Evolutionary conservation across 257 asterid species (phyloP).

Genomic region (Lithospermum erythrorhizon): DNA sequence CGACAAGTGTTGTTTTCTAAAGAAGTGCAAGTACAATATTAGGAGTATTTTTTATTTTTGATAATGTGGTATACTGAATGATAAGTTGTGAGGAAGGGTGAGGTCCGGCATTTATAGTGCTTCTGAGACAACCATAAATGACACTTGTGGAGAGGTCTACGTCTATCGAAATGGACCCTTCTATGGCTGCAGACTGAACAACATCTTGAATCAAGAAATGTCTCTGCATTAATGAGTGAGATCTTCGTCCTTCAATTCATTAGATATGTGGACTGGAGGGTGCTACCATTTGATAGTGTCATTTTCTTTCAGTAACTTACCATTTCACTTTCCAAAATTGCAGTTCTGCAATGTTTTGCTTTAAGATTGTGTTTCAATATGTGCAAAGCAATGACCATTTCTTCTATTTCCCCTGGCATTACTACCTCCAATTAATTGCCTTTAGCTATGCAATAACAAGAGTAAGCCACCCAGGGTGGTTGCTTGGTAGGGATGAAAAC

Average conservation of each 20-base stretch:
- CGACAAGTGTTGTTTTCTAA: too few relatives aligned
- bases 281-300: neutral
- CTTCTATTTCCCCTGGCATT: too few relatives aligned
- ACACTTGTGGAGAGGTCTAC: neutral
- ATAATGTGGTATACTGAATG: too few relatives aligned
- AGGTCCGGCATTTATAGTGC: neutral
- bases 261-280: too few relatives aligned
- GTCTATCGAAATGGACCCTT: neutral
- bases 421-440: too few relatives aligned
- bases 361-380: neutral
- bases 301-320: neutral
- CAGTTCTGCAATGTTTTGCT: neutral
- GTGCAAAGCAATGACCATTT: too few relatives aligned
- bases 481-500: too few relatives aligned
- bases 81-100: neutral
- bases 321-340: neutral
- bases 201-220: neutral
- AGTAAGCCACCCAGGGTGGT: too few relatives aligned
- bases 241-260: too few relatives aligned
- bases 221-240: neutral
- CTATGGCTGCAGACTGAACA: slow-evolving; percentile 1
- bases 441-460: too few relatives aligned
- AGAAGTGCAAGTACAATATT: too few relatives aligned
- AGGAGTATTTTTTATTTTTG: too few relatives aligned
- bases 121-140: neutral